Evolutionary conservation across 768 basidiomycete species (phyloP), one percentile per base, ranked within the genome.

Genomic region (Mycena metata): DNA sequence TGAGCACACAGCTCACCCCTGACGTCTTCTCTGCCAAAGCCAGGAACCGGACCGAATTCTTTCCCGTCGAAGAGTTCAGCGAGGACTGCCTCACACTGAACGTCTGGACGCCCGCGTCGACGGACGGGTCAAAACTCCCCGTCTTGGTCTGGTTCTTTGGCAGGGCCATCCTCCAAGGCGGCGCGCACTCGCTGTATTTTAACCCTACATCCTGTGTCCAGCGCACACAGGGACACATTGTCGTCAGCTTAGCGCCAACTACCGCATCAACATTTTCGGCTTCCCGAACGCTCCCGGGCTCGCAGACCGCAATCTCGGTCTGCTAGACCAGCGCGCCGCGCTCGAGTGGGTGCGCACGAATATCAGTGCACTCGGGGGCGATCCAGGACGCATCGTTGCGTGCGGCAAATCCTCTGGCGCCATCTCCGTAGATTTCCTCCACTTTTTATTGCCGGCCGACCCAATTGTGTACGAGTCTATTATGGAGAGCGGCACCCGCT

Each of bases 171-270:
- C 8, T 30, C 15, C 56, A 58, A 11, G 56, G 56, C 42, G 56
- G 56, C 42, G 23, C 56, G 2, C 17, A 58, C 41, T 42, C 56
- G 8, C 42, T 58, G 2, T 58, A 58, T 15, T 58, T 58, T 41
- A 33, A 58, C 56, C 41, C 56, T 71, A 67, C 86, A 21, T 50
- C 76, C 60, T 52, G 58, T 16, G 69, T 77, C 26, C 65, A 58
- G 30, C 42, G 56, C 16, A 58, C 55, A n/a, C 55, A 57, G 55
- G 55, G 36, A 23, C 55, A 57, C 15, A 43, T 59, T 24, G 58
- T 59, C 58, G 45, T 59, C 42, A 59, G n/a, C n/a, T n/a, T n/a
- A n/a, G 35, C 26, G 45, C 46, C 26, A 56, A 64, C 33, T 59
- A 30, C 58, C 58, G 58, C 30, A 46, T 24, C 24, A 59, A 46